phyloP scores from a whole-genome alignment of 305 asterid genomes.

The Stenogyne calaminthoides region DNA sequence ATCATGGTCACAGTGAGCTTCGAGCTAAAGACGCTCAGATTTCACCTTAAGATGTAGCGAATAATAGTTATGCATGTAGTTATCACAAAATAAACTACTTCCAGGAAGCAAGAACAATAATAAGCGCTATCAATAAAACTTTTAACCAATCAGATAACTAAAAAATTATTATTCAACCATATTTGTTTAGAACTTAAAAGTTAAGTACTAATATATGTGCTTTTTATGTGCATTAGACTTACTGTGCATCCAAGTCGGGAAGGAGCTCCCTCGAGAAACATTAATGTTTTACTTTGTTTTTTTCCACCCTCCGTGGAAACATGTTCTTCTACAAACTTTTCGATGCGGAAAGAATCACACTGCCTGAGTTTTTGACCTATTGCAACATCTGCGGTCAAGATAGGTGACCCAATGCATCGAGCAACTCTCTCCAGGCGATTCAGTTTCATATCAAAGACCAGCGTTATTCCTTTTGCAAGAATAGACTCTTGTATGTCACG shows the following conservation, averaged over 20 bases:
- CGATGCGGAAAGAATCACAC: slow-evolving; percentile 77
- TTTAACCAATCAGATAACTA: not conserved
- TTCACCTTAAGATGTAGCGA: not conserved
- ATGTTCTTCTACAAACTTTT: slow-evolving; percentile 85
- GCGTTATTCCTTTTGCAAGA: slow-evolving; percentile 77
- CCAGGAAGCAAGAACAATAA: not conserved
- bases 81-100: not conserved
- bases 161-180: not conserved
- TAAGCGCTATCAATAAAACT: not conserved
- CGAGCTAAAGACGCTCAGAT: not conserved
- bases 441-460: slow-evolving; percentile 92
- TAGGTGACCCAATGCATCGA: slow-evolving; percentile 82
- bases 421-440: slow-evolving; percentile 96
- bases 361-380: slow-evolving; percentile 69
- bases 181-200: not conserved
- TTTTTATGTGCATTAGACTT: slow-evolving; percentile 33
- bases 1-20: not conserved
- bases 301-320: slow-evolving; percentile 66
- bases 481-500: slow-evolving; percentile 92
- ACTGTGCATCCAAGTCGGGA: slow-evolving; percentile 91
- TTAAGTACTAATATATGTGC: not conserved
- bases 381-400: slow-evolving; percentile 53
- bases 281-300: slow-evolving; percentile 80
- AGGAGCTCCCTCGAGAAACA: slow-evolving; percentile 95
- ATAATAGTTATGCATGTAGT: not conserved